Evolutionary conservation across 768 basidiomycete genomes (phyloP).

Genomic region (Hypsizygus marmoreus): DNA sequence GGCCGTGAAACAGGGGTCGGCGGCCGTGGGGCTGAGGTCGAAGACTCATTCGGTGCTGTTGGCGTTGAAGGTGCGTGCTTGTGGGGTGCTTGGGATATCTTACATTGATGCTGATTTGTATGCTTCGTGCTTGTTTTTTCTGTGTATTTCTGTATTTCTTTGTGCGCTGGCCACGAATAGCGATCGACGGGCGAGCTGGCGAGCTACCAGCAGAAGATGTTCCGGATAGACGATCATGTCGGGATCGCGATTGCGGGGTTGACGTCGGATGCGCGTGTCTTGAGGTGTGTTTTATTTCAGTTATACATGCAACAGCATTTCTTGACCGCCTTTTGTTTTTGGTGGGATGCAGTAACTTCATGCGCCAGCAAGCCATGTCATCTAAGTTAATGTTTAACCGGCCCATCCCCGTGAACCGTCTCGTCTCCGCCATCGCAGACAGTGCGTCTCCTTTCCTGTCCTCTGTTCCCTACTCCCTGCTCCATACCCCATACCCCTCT

Average conservation of each 20-base stretch:
- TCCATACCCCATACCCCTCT: background rate
- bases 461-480: background rate
- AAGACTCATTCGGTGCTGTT: conserved; percentile 93
- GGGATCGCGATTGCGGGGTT: conserved; percentile 99
- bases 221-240: conserved; percentile 98
- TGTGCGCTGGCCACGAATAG: conserved; percentile 46
- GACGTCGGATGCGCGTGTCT: conserved; percentile 95
- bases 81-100: background rate
- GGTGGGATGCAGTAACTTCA: conserved; percentile 94
- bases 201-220: conserved; percentile 99
- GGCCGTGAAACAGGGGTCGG: conserved; percentile 99
- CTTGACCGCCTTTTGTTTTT: too few species aligned
- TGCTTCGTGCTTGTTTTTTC: background rate
- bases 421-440: conserved; percentile 92
- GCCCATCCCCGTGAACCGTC: conserved; percentile 89
- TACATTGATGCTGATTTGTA: background rate
- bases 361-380: conserved; percentile 98
- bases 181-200: conserved; percentile 97
- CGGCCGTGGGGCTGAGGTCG: conserved; percentile 94
- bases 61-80: conserved; percentile 77
- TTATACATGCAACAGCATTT: too few species aligned
- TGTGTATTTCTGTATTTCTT: too few species aligned
- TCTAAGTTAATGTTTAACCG: conserved; percentile 95
- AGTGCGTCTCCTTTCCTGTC: conserved; percentile 60
- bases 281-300: conserved; percentile 70